These are phyloP conservation scores for Chalaropsis ovoidea DNA, from an alignment of 2,329 filamentous ascomycete genomes.

Conservation along the genomic window DNA sequence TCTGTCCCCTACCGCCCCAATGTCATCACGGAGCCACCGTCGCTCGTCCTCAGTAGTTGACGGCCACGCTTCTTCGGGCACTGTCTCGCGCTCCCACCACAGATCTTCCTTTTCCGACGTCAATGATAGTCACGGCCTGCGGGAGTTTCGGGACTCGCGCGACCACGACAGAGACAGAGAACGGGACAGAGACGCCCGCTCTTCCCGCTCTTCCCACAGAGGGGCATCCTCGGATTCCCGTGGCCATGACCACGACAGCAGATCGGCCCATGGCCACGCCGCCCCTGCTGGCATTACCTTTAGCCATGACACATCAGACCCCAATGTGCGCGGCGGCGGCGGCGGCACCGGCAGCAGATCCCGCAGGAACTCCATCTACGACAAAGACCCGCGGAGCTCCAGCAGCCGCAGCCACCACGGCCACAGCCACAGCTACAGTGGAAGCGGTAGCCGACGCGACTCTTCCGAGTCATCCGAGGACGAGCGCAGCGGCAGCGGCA, in stretches of 20 bases:
- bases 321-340: slow-evolving; percentile 31
- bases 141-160: slow-evolving; percentile 7
- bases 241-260: slow-evolving; percentile 10
- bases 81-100: slow-evolving; percentile 27
- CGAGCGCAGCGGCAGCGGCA: slow-evolving; percentile 27
- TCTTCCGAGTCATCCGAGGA: slow-evolving; percentile 19
- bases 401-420: slow-evolving; percentile 28
- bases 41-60: slow-evolving; percentile 22
- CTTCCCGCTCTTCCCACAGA: slow-evolving; percentile 34
- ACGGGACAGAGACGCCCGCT: slow-evolving; percentile 26
- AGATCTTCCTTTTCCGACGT: slow-evolving; percentile 25
- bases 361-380: slow-evolving; percentile 26
- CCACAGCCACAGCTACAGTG: slow-evolving; percentile 28
- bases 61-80: slow-evolving; percentile 20
- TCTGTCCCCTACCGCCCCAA: slow-evolving; percentile 28
- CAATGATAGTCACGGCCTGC: not conserved
- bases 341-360: slow-evolving; percentile 27
- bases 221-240: slow-evolving; percentile 33
- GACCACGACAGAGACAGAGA: slow-evolving; percentile 17
- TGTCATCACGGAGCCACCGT: slow-evolving; percentile 28
- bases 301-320: slow-evolving; percentile 41
- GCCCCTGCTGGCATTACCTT: slow-evolving; percentile 46
- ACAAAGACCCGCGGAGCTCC: slow-evolving; percentile 11
- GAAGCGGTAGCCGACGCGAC: slow-evolving; percentile 14
- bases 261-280: slow-evolving; percentile 34